These are phyloP conservation scores for Bruguiera sexangula DNA, from an alignment of 345 rosid genomes.

Conservation along the genomic window DNA sequence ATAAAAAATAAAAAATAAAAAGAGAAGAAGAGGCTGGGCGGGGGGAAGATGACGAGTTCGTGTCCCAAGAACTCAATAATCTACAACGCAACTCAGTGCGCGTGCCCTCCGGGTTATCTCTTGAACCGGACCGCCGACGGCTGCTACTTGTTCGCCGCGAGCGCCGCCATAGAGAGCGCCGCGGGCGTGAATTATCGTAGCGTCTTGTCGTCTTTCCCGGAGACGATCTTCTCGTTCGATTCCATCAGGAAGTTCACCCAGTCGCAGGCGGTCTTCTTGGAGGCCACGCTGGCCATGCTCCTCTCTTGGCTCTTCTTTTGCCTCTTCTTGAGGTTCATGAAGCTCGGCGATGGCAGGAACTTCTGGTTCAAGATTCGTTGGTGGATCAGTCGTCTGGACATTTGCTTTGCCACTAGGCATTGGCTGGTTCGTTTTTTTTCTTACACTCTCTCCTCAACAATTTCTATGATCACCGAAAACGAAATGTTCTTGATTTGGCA, in stretches of 20 bases:
- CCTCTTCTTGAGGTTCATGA: slow-evolving; percentile 61
- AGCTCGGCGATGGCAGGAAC: slow-evolving; percentile 67
- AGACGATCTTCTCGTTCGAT: slow-evolving; percentile 65
- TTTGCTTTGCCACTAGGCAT: slow-evolving; percentile 89
- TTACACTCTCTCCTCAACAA: background rate
- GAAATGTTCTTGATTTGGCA: too few relatives aligned
- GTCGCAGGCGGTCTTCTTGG: slow-evolving; percentile 91
- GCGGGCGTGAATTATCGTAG: slow-evolving; percentile 43
- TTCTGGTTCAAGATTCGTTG: slow-evolving; percentile 78
- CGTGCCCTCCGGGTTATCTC: slow-evolving; percentile 68
- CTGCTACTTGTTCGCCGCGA: slow-evolving; percentile 47
- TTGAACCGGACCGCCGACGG: slow-evolving; percentile 39
- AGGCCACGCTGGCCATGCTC: slow-evolving; percentile 71
- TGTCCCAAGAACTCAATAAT: slow-evolving; percentile 59
- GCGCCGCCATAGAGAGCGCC: slow-evolving; percentile 40
- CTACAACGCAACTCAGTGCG: slow-evolving; percentile 71
- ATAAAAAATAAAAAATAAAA: too few relatives aligned
- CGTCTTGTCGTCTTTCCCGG: slow-evolving; percentile 46
- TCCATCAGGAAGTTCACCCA: slow-evolving; percentile 71
- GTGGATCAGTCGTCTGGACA: slow-evolving; percentile 89
- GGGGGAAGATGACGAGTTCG: background rate
- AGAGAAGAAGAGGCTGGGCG: too few relatives aligned
- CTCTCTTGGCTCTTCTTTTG: slow-evolving; percentile 74
- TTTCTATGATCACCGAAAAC: background rate
- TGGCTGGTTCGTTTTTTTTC: slow-evolving; percentile 64